Base-by-base conservation (phyloP, 2,329 filamentous ascomycete species). In the Erysiphe neolycopersici region DNA sequence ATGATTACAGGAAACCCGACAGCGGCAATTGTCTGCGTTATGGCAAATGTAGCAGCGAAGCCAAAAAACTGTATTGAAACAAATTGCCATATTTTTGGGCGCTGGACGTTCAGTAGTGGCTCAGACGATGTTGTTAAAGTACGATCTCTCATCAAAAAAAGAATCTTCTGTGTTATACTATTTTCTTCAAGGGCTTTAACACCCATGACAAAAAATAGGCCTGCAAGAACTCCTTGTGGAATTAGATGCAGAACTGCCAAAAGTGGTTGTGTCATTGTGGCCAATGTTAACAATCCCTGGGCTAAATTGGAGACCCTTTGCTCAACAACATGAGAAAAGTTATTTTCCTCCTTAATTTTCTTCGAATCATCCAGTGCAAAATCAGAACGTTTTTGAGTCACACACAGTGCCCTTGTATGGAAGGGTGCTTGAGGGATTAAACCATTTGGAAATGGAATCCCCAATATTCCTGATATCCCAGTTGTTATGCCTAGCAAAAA, bases 151-250 rank as follows among this genome's bases (percentile, higher is more conserved):
- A 64, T 60, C 1, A 87, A 65, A 57, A 80, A 85, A 18, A 82
- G 56, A 9, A 85, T 56, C 58, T 85, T 85, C 47, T 67, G 61
- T 0, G 79, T 85, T 54, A 87, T 81, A 18, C 79, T 79, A 55
- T 87, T 87, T 19, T 62, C 75, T 54, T 75, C 68, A 30, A 87
- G 69, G 3, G 79, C 79, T 60, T 85, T 77, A 47, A 81, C 66
- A 37, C 79, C 80, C 80, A 87, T 85, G 56, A 83, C 70, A 60
- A 85, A 85, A 64, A 87, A 87, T 22, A 87, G 66, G 0, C 80
- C 80, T 0, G 79, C 80, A 44, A 87, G 68, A 1, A 85, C 79
- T 47, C 75, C 79, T 54, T 84, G 79, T 0, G 80, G 81, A 50
- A 87, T 80, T 10, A 83, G 67, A 52, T 83, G 76, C 10, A 87